These are phyloP conservation scores for Tulasnella sp. DNA, from an alignment of 768 basidiomycete genomes.

Conservation along the genomic window DNA sequence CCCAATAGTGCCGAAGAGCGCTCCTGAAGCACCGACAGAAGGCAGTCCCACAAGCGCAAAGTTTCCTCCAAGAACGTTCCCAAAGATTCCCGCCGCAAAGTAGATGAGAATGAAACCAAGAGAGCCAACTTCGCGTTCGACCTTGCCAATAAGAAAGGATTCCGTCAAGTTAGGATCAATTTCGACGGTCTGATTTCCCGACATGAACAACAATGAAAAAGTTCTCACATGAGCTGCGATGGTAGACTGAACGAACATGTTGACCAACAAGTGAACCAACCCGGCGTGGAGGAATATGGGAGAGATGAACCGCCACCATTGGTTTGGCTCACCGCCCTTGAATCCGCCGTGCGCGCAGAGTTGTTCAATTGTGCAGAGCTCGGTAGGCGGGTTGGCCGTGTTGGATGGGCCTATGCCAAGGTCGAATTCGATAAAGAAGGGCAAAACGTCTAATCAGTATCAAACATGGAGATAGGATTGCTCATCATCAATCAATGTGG, in stretches of 20 bases:
- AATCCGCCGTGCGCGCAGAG: slow-evolving; percentile 88
- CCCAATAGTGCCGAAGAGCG: slow-evolving; percentile 83
- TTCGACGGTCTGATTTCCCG: too few relatives aligned
- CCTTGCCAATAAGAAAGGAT: slow-evolving; percentile 45
- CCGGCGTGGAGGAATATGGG: slow-evolving; percentile 93
- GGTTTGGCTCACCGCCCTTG: slow-evolving; percentile 47
- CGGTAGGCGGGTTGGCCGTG: slow-evolving; percentile 70
- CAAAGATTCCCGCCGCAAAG: slow-evolving; percentile 88
- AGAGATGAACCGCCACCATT: slow-evolving; percentile 73
- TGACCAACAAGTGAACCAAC: slow-evolving; percentile 85
- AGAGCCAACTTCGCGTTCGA: slow-evolving; percentile 90
- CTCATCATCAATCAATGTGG: not conserved
- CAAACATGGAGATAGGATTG: not conserved
- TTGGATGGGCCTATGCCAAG: slow-evolving; percentile 64
- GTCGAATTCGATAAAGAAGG: not conserved
- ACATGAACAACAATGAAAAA: not conserved
- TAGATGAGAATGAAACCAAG: slow-evolving; percentile 81
- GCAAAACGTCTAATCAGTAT: not conserved
- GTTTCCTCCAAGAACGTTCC: slow-evolving; percentile 89
- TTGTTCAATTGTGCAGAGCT: slow-evolving; percentile 68
- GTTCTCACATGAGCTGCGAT: slow-evolving; percentile 65
- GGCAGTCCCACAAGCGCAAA: slow-evolving; percentile 86
- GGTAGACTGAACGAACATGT: slow-evolving; percentile 82
- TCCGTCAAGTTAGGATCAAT: not conserved
- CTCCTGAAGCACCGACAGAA: slow-evolving; percentile 88